phyloP scores from a whole-genome alignment of 139 green algal species.

The Chlamydomonas applanata region DNA sequence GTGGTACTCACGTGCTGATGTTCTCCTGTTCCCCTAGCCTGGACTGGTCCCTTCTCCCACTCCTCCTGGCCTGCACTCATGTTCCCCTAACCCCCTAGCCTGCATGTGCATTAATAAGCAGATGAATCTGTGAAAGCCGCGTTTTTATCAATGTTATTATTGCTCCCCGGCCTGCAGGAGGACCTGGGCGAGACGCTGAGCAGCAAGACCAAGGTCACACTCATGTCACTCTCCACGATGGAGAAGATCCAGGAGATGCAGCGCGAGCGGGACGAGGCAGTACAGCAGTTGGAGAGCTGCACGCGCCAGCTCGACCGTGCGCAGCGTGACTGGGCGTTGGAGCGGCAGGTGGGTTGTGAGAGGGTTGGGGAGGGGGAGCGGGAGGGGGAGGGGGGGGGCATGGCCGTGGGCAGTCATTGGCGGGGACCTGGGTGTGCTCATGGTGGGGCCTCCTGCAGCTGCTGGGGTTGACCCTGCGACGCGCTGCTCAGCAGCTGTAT shows the following conservation, averaged over 20 bases:
- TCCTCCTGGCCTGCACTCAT: no score
- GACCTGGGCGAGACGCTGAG: slow-evolving; percentile 34
- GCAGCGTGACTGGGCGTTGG: slow-evolving; percentile 37
- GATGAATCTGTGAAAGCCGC: background rate
- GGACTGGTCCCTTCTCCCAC: no score
- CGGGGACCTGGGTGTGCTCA: no score
- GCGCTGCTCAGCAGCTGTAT: background rate
- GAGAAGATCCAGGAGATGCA: slow-evolving; percentile 43
- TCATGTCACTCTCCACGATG: slow-evolving; percentile 37
- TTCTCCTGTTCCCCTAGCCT: no score
- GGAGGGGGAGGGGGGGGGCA: no score
- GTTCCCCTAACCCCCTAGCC: no score
- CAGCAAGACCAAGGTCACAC: slow-evolving; percentile 29
- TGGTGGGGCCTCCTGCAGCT: no score
- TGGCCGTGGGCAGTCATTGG: no score
- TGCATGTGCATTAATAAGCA: background rate
- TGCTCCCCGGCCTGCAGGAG: slow-evolving; percentile 17
- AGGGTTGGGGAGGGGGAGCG: no score
- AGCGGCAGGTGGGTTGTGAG: slow-evolving; percentile 37
- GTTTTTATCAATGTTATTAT: background rate
- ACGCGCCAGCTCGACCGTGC: slow-evolving; percentile 29
- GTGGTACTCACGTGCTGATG: no score
- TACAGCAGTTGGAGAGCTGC: slow-evolving; percentile 33
- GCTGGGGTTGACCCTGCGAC: background rate
- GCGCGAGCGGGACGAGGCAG: slow-evolving; percentile 46